Evolutionary conservation across 768 basidiomycete species (phyloP).

Genomic region (Xerocomus brunneocitrinus): DNA sequence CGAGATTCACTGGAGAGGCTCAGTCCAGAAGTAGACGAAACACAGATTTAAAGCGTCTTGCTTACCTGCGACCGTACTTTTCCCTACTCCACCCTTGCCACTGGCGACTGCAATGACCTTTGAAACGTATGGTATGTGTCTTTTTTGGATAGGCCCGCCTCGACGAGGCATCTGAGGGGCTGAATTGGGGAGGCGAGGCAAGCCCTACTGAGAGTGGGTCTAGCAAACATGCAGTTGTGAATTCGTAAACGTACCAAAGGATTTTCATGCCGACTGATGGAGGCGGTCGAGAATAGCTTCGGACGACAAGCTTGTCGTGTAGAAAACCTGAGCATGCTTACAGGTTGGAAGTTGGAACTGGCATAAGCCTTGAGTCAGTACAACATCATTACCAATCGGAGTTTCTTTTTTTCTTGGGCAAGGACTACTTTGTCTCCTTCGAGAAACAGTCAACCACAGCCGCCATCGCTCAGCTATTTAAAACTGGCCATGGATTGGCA

Average conservation of each 20-base stretch:
- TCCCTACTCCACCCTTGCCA: constrained; percentile 95
- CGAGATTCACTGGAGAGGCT: constrained; percentile 63
- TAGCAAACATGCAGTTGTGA: neutral
- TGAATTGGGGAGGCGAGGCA: constrained; percentile 29
- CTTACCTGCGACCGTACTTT: constrained; percentile 87
- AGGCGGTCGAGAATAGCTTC: constrained; percentile 18
- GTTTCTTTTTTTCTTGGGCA: no score
- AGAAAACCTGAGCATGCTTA: constrained; percentile 8
- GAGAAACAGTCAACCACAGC: no score
- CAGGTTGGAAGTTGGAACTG: neutral
- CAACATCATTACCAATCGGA: no score
- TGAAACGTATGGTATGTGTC: constrained; percentile 66
- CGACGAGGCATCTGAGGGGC: constrained; percentile 61
- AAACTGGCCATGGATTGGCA: no score
- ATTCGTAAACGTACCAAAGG: constrained; percentile 42
- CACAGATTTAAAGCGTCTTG: neutral
- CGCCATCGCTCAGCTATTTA: no score
- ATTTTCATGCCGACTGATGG: constrained; percentile 42
- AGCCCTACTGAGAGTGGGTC: constrained; percentile 29
- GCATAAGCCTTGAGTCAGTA: neutral
- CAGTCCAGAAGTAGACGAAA: constrained; percentile 7
- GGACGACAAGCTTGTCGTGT: neutral
- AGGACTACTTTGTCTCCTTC: no score
- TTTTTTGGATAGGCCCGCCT: constrained; percentile 49
- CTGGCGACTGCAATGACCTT: constrained; percentile 82